A percentile compares a stretch with the other conserved stretches of the same genome.
Conservation (phyloP, 2,329 filamentous ascomycete genomes). For the Fulvia fulva region DNA sequence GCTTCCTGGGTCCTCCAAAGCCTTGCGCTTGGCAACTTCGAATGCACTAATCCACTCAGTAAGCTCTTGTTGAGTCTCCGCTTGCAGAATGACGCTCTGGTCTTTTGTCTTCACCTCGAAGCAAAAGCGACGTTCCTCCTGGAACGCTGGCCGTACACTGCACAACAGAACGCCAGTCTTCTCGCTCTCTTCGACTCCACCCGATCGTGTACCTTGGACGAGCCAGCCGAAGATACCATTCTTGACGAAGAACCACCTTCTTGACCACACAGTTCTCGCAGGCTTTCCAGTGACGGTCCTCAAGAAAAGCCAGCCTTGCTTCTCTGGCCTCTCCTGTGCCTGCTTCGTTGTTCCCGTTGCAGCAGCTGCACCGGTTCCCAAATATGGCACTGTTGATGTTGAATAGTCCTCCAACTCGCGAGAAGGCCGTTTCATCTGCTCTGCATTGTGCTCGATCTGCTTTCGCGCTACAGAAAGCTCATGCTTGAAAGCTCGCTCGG, state of each 20-base stretch:
- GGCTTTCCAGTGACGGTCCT: constrained; percentile 81
- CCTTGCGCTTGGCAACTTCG: constrained; percentile 88
- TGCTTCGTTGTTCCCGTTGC: constrained; percentile 54
- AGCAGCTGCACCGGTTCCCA: constrained; percentile 64
- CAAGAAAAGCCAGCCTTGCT: constrained; percentile 92
- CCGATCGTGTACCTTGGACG: constrained; percentile 71
- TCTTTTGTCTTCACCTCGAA: constrained; percentile 99
- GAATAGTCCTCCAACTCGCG: constrained; percentile 92
- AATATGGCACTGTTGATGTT: constrained; percentile 80
- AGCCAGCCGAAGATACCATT: constrained; percentile 96
- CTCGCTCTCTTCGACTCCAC: constrained; percentile 89
- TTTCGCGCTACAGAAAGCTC: constrained; percentile 76
- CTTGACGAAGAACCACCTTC: constrained; percentile 93
- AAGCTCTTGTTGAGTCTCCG: constrained; percentile 95
- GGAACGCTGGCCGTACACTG: constrained; percentile 82
- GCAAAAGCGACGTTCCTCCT: constrained; percentile 92
- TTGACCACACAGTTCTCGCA: constrained; percentile 80
- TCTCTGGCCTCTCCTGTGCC: constrained; percentile 56
- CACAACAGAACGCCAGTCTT: constrained; percentile 93
- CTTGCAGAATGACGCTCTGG: constrained; percentile 81
- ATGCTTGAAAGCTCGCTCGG: constrained; percentile 76
- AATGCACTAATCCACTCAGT: constrained; percentile 93
- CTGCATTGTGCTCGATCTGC: constrained; percentile 74
- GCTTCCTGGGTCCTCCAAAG: constrained; percentile 68
- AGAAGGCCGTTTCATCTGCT: constrained; percentile 70